These are phyloP conservation scores for Yarrowia sp. DNA, from an alignment of 805 yeast genomes.

Conservation along the genomic window DNA sequence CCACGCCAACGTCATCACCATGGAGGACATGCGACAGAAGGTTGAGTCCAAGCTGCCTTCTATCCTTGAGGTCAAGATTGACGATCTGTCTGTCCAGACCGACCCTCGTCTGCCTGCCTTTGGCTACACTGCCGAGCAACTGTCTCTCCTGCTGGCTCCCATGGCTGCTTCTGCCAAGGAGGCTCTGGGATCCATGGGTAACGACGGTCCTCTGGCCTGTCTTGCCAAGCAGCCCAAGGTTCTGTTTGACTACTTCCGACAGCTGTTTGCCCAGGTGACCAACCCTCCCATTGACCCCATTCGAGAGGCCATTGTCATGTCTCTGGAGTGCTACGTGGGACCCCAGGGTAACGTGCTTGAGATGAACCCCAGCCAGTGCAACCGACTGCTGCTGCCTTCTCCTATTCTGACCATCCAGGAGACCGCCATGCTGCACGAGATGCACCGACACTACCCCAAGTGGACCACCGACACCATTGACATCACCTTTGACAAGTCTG, in stretches of 20 bases:
- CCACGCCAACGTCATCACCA: conserved; percentile 80
- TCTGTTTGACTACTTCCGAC: conserved; percentile 92
- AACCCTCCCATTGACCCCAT: conserved; percentile 99
- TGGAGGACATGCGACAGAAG: conserved; percentile 75
- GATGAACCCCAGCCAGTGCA: conserved; percentile 90
- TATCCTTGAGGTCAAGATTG: conserved; percentile 42
- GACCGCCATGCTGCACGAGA: conserved; percentile 74
- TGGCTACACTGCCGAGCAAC: conserved; percentile 95
- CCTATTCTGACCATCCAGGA: conserved; percentile 82
- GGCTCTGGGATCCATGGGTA: conserved; percentile 98
- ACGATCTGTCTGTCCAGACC: conserved; percentile 61
- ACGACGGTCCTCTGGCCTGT: conserved; percentile 95
- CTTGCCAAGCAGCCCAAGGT: conserved; percentile 90
- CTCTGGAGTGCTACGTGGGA: conserved; percentile 94
- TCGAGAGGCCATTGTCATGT: conserved; percentile 96
- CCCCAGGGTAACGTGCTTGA: conserved; percentile 98
- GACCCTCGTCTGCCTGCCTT: conserved; percentile 86
- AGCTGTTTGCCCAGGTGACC: conserved; percentile 96
- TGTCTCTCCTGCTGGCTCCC: conserved; percentile 81
- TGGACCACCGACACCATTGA: conserved; percentile 87
- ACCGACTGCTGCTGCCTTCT: conserved; percentile 79
- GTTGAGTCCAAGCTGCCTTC: conserved; percentile 55
- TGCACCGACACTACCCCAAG: conserved; percentile 76
- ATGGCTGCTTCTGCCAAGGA: conserved; percentile 94
- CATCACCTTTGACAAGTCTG: conserved; percentile 82